Evolutionary conservation across 495 filamentous ascomycete genomes (phyloP), one percentile per base, ranked within the genome.

Genomic region (Apodospora peruviana): DNA sequence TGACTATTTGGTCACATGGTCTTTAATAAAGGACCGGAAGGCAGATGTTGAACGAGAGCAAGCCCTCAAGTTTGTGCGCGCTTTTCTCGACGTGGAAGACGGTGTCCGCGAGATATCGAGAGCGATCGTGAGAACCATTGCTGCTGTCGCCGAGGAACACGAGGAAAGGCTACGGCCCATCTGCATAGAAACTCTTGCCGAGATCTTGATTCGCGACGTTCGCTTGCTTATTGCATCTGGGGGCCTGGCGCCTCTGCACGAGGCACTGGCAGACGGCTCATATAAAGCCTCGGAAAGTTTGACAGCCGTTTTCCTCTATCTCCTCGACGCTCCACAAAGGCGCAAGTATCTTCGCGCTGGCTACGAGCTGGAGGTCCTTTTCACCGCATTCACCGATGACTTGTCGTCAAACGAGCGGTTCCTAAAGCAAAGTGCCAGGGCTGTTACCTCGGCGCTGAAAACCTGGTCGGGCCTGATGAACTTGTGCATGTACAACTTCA

Each of bases 1-100:
- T 2, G 93, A 98, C 62, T 88, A 90, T 58, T 74, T 97, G 21
- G 90, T 95, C 5, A 90, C 94, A 43, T 67, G 90, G 61, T 96
- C 93, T 7, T 76, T 98, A 21, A 86, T 91, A 52, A 96, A 96
- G 61, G 91, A 96, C 60, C 86, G 88, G 61, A 96, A 95, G 61
- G 86, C 91, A 10, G 93, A 89, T 61, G 88, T 98, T 38, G 93
- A 98, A 69, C 83, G 93, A 40, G 93, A 98, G 63, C 93, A 98
- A 67, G 93, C 93, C 0, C 66, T 98, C 53, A 98, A 98, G 62
- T 96, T 98, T 67, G 87, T 96, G 20, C 80, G 93, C 48, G 88
- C 90, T 5, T 98, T 98, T 64, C 72, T 98, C 20, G 94, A 97
- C 54, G 88, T 98, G 56, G 95, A 96, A 60, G 89, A 88, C 53